phyloP scores from a whole-genome alignment of 176 grass and related monocot genomes.

The Oryza longistaminata region DNA sequence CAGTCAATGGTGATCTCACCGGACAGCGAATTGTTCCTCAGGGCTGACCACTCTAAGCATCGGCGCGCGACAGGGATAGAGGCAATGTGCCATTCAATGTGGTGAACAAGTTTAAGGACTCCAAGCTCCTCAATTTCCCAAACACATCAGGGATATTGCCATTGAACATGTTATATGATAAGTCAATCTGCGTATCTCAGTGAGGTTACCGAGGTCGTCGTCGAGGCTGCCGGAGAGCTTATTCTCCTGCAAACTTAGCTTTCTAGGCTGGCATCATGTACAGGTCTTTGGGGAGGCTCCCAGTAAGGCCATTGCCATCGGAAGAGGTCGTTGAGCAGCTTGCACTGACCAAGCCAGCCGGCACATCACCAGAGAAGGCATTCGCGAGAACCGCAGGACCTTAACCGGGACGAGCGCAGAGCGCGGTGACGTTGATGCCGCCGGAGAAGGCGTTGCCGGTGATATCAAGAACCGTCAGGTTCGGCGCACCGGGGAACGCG shows the following conservation, averaged over 20 bases:
- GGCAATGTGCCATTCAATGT: constrained; percentile 61
- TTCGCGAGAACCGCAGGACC: constrained; percentile 70
- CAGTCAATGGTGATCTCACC: constrained; percentile 60
- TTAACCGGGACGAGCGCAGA: constrained; percentile 46
- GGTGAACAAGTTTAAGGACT: constrained; percentile 50
- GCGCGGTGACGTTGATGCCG: constrained; percentile 43
- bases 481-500: constrained; percentile 40
- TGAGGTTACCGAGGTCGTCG: constrained; percentile 56
- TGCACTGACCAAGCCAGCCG: constrained; percentile 50
- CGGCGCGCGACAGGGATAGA: constrained; percentile 49
- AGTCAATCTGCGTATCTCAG: constrained; percentile 58
- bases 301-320: constrained; percentile 57
- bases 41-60: constrained; percentile 58
- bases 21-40: constrained; percentile 71
- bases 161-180: constrained; percentile 67
- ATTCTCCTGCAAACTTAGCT: constrained; percentile 63
- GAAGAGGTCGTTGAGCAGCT: constrained; percentile 57
- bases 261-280: constrained; percentile 53
- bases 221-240: constrained; percentile 50
- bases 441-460: constrained; percentile 60
- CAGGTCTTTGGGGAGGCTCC: constrained; percentile 63
- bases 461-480: constrained; percentile 61
- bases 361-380: constrained; percentile 52
- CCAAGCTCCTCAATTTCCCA: constrained; percentile 54
- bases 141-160: constrained; percentile 77